Evolutionary conservation across 805 yeast species (phyloP).

Genomic region (Kluyveromyces nonfermentans): DNA sequence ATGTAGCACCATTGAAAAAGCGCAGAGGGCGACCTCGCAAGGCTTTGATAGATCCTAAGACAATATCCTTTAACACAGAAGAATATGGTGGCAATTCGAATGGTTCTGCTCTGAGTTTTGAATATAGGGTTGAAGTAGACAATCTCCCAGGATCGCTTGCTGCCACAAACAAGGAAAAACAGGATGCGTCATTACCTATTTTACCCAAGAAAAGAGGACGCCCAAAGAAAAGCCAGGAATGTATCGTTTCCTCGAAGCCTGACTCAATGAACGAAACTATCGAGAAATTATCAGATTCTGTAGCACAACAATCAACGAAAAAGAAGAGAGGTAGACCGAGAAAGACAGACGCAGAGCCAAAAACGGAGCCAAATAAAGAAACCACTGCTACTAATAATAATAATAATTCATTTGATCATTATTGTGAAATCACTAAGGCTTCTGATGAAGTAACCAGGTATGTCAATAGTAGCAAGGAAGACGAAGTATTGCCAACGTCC

Average conservation of each 20-base stretch:
- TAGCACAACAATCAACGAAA: background rate
- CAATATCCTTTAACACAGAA: background rate
- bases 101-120: background rate
- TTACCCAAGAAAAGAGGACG: conserved; percentile 1
- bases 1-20: background rate
- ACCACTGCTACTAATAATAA: too few relatives aligned
- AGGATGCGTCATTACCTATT: background rate
- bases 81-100: background rate
- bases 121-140: background rate
- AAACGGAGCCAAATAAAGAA: too few relatives aligned
- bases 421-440: background rate
- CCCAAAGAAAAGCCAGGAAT: conserved; percentile 1
- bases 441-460: background rate
- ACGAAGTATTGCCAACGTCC: background rate
- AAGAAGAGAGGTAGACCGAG: conserved; percentile 7
- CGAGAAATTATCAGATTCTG: background rate
- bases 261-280: background rate
- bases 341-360: background rate
- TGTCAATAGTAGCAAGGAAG: background rate
- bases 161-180: background rate
- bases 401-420: too few relatives aligned
- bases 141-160: background rate
- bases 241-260: background rate
- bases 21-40: conserved; percentile 7
- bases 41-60: background rate